Conservation (phyloP, 768 basidiomycete genomes). For the Tulasnella sp. region DNA sequence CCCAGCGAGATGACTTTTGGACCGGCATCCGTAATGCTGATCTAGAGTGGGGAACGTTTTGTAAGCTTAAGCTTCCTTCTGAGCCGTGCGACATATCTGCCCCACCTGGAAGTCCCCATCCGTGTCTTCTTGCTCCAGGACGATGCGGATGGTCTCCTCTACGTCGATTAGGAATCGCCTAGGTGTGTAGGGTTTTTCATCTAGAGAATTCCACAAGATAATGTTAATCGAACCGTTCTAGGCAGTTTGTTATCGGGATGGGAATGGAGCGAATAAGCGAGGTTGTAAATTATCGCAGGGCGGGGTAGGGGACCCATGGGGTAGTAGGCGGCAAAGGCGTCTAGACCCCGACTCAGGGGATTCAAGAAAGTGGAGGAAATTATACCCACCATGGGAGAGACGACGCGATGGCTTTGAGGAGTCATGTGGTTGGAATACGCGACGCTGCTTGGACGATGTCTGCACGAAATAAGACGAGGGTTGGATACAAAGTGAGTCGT, state of each 20-base stretch:
- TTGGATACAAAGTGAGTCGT: background rate
- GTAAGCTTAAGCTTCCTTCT: background rate
- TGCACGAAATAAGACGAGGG: background rate
- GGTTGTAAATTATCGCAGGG: background rate
- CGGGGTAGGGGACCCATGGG: background rate
- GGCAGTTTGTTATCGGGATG: background rate
- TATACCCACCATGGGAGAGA: slow-evolving; percentile 61
- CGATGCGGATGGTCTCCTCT: slow-evolving; percentile 92
- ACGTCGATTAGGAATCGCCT: slow-evolving; percentile 94
- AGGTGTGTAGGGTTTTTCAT: slow-evolving; percentile 77
- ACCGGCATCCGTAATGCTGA: slow-evolving; percentile 91
- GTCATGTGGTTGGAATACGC: background rate
- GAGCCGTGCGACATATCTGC: background rate
- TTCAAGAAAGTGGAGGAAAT: background rate
- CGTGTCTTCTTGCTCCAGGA: slow-evolving; percentile 96
- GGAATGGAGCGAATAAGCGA: background rate
- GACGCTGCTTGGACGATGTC: slow-evolving; percentile 1
- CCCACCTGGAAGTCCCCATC: slow-evolving; percentile 82
- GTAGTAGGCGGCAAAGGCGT: background rate
- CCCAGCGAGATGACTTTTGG: slow-evolving; percentile 95
- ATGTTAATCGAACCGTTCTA: background rate
- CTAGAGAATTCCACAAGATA: slow-evolving; percentile 21
- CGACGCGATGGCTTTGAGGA: slow-evolving; percentile 37
- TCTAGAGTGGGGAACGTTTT: slow-evolving; percentile 36
- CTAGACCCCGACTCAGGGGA: background rate